A percentile compares a stretch with the other conserved stretches of the same genome.
These are phyloP conservation scores for Auriscalpium microsporum DNA, from an alignment of 768 basidiomycete species.

Conservation along the genomic window DNA sequence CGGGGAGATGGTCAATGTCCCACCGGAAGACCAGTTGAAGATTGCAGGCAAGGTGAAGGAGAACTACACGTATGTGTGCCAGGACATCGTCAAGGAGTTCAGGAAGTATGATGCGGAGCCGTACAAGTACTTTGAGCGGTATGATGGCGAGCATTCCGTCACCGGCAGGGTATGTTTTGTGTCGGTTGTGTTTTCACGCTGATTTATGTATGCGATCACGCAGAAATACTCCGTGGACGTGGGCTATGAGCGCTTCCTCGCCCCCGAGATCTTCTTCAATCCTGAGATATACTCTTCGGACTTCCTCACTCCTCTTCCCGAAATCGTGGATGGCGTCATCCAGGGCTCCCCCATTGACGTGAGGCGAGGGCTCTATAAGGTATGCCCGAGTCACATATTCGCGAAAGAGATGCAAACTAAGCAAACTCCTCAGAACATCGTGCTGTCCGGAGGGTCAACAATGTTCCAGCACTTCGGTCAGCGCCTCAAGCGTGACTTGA, in stretches of 20 bases:
- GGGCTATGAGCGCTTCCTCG: slow-evolving; percentile 98
- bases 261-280: slow-evolving; percentile 99
- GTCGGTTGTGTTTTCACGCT: not conserved
- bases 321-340: slow-evolving; percentile 94
- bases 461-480: slow-evolving; percentile 99
- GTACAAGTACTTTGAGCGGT: slow-evolving; percentile 89
- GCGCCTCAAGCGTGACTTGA: slow-evolving; percentile 90
- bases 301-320: slow-evolving; percentile 91
- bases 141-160: slow-evolving; percentile 87
- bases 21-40: slow-evolving; percentile 89
- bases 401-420: not conserved
- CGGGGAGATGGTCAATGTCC: slow-evolving; percentile 83
- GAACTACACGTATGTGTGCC: slow-evolving; percentile 96
- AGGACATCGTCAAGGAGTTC: slow-evolving; percentile 98
- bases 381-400: slow-evolving; percentile 16
- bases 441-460: slow-evolving; percentile 92
- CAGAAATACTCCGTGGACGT: slow-evolving; percentile 93
- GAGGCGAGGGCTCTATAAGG: slow-evolving; percentile 93
- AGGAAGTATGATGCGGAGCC: slow-evolving; percentile 97
- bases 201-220: slow-evolving; percentile 1
- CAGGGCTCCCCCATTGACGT: slow-evolving; percentile 96
- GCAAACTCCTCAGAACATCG: slow-evolving; percentile 66
- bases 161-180: slow-evolving; percentile 67
- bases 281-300: slow-evolving; percentile 98
- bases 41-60: slow-evolving; percentile 95